A percentile compares a stretch with the other conserved stretches of the same genome.
These are phyloP conservation scores for Xylaria sp. DNA, from an alignment of 2,329 filamentous ascomycete species.

Conservation along the genomic window DNA sequence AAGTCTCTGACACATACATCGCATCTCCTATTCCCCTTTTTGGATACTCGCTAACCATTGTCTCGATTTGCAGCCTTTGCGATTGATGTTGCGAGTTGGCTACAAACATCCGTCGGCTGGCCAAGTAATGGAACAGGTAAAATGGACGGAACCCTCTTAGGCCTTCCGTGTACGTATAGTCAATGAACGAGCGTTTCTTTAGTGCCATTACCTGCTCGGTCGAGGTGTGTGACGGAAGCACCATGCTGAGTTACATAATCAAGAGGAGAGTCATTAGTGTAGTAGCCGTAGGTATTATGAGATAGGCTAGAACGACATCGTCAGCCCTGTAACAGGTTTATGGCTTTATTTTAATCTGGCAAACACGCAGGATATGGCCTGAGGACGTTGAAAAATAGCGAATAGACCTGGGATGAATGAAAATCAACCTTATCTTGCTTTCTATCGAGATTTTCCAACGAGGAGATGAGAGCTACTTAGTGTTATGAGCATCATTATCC, in stretches of 20 bases:
- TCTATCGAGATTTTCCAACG: not conserved
- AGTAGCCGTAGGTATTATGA: constrained; percentile 18
- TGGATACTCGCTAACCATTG: constrained; percentile 19
- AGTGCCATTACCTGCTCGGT: not conserved
- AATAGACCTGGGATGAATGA: constrained; percentile 24
- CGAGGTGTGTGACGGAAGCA: not conserved
- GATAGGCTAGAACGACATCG: constrained; percentile 16
- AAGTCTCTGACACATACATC: not conserved
- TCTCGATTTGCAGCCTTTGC: constrained; percentile 70
- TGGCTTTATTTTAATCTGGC: constrained; percentile 17
- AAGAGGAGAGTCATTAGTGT: not conserved
- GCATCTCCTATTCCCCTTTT: not conserved
- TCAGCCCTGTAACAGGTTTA: constrained; percentile 13
- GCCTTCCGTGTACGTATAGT: constrained; percentile 25
- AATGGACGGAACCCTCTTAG: constrained; percentile 84
- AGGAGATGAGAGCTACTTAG: not conserved
- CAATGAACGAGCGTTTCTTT: not conserved
- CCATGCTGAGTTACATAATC: not conserved
- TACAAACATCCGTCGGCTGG: constrained; percentile 77
- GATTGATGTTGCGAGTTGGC: constrained; percentile 85
- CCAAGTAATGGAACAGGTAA: constrained; percentile 88
- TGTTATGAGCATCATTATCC: not conserved
- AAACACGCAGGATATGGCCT: constrained; percentile 16
- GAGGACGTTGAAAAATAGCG: constrained; percentile 1
- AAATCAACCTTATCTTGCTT: not conserved